Conservation (phyloP, 2,329 filamentous ascomycete species). For the Penicillium janthinellum region DNA sequence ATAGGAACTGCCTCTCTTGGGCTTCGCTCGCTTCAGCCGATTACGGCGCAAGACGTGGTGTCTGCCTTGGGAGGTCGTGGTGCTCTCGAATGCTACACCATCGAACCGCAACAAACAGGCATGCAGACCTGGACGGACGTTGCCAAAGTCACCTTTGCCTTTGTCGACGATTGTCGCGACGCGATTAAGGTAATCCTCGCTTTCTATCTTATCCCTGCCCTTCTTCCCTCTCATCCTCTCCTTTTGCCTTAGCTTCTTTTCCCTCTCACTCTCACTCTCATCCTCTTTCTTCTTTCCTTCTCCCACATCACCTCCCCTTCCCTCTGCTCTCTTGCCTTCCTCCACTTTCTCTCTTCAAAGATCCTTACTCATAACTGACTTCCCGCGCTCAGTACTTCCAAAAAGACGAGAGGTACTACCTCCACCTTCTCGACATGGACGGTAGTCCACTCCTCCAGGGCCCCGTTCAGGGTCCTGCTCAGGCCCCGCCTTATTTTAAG, state of each 20-base stretch:
- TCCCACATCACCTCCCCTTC: background rate
- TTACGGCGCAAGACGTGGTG: slow-evolving; percentile 11
- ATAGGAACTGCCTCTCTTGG: slow-evolving; percentile 25
- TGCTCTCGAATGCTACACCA: slow-evolving; percentile 16
- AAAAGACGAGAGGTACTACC: slow-evolving; percentile 20
- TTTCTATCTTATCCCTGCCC: background rate
- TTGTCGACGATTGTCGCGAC: slow-evolving; percentile 28
- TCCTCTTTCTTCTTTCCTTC: background rate
- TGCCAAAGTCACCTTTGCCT: slow-evolving; percentile 27
- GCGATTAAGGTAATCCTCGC: slow-evolving; percentile 25
- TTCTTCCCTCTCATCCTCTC: background rate
- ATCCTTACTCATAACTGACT: background rate
- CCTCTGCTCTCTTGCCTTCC: background rate
- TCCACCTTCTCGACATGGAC: slow-evolving; percentile 22
- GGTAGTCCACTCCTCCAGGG: slow-evolving; percentile 12
- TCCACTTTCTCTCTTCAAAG: background rate
- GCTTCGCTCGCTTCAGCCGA: slow-evolving; percentile 12
- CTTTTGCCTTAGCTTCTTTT: background rate
- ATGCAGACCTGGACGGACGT: slow-evolving; percentile 10
- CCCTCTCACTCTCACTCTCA: too few relatives aligned
- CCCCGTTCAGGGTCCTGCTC: background rate
- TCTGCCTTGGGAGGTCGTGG: slow-evolving; percentile 18
- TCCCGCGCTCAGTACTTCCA: slow-evolving; percentile 18
- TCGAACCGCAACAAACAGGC: slow-evolving; percentile 8
- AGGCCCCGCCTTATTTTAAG: slow-evolving; percentile 6